Evolutionary conservation across 306 rosid genomes (phyloP), one percentile per base, ranked within the genome.

Genomic region (Cicer chorassanicum): DNA sequence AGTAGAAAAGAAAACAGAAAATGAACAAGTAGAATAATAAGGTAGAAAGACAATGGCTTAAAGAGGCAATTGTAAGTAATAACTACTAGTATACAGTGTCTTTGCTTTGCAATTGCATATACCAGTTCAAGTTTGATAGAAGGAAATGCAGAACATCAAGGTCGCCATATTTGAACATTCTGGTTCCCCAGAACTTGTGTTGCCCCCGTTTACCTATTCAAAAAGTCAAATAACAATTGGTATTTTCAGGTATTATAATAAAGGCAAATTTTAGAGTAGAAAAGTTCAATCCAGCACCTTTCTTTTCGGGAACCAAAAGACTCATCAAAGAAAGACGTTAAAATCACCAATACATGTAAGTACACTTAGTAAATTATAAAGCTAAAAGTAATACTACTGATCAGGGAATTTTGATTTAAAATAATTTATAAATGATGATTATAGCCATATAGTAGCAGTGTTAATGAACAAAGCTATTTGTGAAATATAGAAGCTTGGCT

Each of bases 141-240:
- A 94, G 97, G 82, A 89, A 91, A 86, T 94, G 96, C 77, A 94
- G 77, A 74, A 91, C 96, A 81, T 88, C 97, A 55, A 48, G 93
- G 62, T 94, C 97, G 0, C 91, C 94, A 51, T 90, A 94, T 83
- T 88, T 91, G 87, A 94, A 91, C 97, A 91, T 94, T 81, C 89
- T 83, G 55, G 98, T 94, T 66, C 98, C 96, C 98, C 97, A 94
- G 81, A 84, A 84, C 51, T 94, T 94, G 86, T 94, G 98, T 36
- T 90, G 89, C 55, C 98, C 96, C 66, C 98, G 71, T 86, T 90
- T 91, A 75, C 98, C 98, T 94, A 77, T 82, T 73, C 78, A 78
- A 85, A 67, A 79, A 87, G 69, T 70, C 72, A 67, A 74, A 49
- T 50, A 66, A 62, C 24, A 67, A 60, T 54, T 62, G 16, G 1